These are phyloP conservation scores for Auriscalpium orientale DNA, from an alignment of 768 basidiomycete genomes.

Conservation along the genomic window DNA sequence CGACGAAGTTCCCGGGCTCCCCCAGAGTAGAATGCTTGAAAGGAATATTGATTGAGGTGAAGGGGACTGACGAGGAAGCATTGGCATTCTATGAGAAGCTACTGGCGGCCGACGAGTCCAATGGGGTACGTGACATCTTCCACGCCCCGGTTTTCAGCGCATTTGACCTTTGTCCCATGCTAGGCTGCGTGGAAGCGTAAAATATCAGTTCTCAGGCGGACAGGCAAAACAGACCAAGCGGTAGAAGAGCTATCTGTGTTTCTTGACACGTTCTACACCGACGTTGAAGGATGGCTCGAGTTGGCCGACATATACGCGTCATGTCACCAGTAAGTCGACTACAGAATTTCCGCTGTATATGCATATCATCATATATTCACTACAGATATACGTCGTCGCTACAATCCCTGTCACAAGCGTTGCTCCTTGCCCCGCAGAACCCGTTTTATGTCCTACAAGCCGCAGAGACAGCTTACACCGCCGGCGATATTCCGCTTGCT, in stretches of 20 bases:
- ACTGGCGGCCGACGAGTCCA: constrained; percentile 57
- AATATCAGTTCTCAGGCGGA: constrained; percentile 60
- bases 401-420: constrained; percentile 71
- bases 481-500: constrained; percentile 65
- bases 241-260: constrained; percentile 64
- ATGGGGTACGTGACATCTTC: constrained; percentile 46
- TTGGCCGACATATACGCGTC: constrained; percentile 73
- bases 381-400: constrained; percentile 59
- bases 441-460: constrained; percentile 77
- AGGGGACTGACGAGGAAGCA: constrained; percentile 46
- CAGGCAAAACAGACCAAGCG: constrained; percentile 56
- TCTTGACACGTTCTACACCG: constrained; percentile 84
- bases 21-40: constrained; percentile 72
- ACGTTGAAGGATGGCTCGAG: constrained; percentile 83
- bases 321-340: constrained; percentile 56
- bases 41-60: constrained; percentile 73
- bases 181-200: constrained; percentile 78
- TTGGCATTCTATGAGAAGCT: constrained; percentile 56
- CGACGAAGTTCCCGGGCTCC: constrained; percentile 65
- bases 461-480: constrained; percentile 83
- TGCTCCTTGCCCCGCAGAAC: constrained; percentile 80
- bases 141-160: neutral
- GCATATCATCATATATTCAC: neutral
- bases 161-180: neutral
- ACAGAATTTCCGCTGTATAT: neutral